These are phyloP conservation scores for Pythium coloratum DNA, from an alignment of 352 stramenopile species.

Conservation along the genomic window DNA sequence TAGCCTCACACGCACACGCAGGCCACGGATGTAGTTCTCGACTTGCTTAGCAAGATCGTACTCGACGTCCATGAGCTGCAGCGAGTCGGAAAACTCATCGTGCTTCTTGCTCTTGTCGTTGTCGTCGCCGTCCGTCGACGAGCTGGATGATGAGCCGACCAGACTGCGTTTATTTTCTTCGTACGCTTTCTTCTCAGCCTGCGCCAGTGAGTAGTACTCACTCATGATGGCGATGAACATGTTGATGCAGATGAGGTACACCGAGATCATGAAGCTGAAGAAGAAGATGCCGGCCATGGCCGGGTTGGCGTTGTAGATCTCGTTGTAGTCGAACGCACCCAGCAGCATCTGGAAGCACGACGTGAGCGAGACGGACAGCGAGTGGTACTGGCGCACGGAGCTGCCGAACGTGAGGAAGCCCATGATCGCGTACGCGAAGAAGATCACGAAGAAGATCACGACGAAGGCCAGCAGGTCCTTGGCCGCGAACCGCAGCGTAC, in stretches of 20 bases:
- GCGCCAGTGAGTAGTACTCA: constrained; percentile 77
- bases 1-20: constrained; percentile 62
- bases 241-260: constrained; percentile 82
- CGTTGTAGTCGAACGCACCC: constrained; percentile 75
- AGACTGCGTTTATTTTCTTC: constrained; percentile 55
- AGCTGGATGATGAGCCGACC: constrained; percentile 3
- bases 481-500: constrained; percentile 68
- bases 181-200: constrained; percentile 63
- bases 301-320: constrained; percentile 64
- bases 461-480: constrained; percentile 78
- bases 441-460: constrained; percentile 82
- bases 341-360: constrained; percentile 86
- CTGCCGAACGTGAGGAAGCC: constrained; percentile 74
- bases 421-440: constrained; percentile 78
- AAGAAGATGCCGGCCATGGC: constrained; percentile 82
- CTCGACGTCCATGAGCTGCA: constrained; percentile 66
- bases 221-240: constrained; percentile 89
- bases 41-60: constrained; percentile 77
- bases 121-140: constrained; percentile 11
- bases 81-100: constrained; percentile 52
- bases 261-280: constrained; percentile 80
- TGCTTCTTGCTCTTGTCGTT: constrained; percentile 16
- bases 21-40: constrained; percentile 55
- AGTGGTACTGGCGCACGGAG: constrained; percentile 66
- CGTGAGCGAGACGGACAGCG: constrained; percentile 62